A percentile compares a stretch with the other conserved stretches of the same genome.
Evolutionary conservation across 2,329 filamentous ascomycete genomes (phyloP).

Genomic region (Fusarium pininemorale): DNA sequence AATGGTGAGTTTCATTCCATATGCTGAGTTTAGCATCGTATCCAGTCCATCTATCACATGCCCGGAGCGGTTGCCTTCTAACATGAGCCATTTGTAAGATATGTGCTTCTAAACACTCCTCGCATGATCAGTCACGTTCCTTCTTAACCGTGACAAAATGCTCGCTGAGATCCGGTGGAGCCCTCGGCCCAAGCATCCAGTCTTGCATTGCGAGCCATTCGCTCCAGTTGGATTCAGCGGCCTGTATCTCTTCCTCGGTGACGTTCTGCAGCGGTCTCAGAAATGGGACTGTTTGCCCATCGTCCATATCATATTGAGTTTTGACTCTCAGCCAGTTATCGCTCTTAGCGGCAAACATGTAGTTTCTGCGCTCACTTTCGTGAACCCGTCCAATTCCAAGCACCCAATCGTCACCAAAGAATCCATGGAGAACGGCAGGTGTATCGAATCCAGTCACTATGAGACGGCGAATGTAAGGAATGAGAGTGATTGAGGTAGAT

Average conservation of each 20-base stretch:
- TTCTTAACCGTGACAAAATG: constrained; percentile 45
- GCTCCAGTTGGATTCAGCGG: constrained; percentile 87
- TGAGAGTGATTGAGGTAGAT: constrained; percentile 67
- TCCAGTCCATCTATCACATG: neutral
- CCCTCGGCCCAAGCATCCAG: constrained; percentile 93
- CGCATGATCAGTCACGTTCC: constrained; percentile 34
- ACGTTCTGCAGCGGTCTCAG: constrained; percentile 82
- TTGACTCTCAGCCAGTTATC: constrained; percentile 91
- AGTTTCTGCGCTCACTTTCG: constrained; percentile 91
- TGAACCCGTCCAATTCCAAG: constrained; percentile 83
- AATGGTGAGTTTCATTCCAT: neutral
- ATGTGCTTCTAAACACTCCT: neutral
- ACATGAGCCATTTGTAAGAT: neutral
- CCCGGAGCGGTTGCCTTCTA: neutral
- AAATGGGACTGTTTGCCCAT: constrained; percentile 86
- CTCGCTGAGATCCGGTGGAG: constrained; percentile 57
- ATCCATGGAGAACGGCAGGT: constrained; percentile 86
- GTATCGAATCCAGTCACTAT: constrained; percentile 93
- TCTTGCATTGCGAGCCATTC: constrained; percentile 97
- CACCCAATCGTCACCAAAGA: constrained; percentile 95
- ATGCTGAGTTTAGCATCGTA: neutral
- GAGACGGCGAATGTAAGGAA: constrained; percentile 90
- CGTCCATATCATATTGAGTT: constrained; percentile 86
- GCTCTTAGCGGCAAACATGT: constrained; percentile 93
- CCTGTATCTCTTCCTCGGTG: constrained; percentile 80